A percentile compares a stretch with the other conserved stretches of the same genome.
Evolutionary conservation across 768 basidiomycete genomes (phyloP).

Genomic region (Brasilioporus rufonigricans): DNA sequence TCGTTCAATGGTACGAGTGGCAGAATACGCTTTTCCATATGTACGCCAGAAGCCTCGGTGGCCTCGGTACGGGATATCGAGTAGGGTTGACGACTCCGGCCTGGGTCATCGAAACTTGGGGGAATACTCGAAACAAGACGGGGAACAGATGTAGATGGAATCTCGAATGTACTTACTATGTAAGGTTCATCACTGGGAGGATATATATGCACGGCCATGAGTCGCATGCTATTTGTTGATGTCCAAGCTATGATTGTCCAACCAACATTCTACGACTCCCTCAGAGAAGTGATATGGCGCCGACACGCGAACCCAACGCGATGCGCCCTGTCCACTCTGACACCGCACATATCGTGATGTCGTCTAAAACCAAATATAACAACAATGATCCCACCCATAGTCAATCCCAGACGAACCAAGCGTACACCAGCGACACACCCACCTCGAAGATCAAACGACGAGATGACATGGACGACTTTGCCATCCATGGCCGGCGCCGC

Average conservation of each 20-base stretch:
- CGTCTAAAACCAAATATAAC: conserved; percentile 41
- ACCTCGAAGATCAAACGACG: conserved; percentile 33
- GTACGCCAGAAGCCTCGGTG: too few relatives aligned
- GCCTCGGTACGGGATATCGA: too few relatives aligned
- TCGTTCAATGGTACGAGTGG: too few relatives aligned
- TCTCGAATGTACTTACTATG: too few relatives aligned
- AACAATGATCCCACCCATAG: too few relatives aligned
- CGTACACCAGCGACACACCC: background rate
- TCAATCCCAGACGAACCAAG: background rate
- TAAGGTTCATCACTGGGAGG: too few relatives aligned
- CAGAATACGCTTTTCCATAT: too few relatives aligned
- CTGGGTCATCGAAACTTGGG: too few relatives aligned
- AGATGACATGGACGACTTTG: conserved; percentile 12
- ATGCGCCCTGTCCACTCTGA: conserved; percentile 45
- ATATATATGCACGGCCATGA: too few relatives aligned
- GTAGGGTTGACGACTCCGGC: too few relatives aligned
- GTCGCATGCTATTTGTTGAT: background rate
- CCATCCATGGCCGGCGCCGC: conserved; percentile 9
- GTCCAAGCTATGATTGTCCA: background rate
- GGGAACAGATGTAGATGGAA: too few relatives aligned
- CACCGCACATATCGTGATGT: conserved; percentile 45
- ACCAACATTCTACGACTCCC: background rate
- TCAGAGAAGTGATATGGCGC: conserved; percentile 27
- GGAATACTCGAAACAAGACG: too few relatives aligned
- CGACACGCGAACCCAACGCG: conserved; percentile 40